These are phyloP conservation scores for Themeda triandra DNA, from an alignment of 176 grass and related monocot species.

Conservation along the genomic window DNA sequence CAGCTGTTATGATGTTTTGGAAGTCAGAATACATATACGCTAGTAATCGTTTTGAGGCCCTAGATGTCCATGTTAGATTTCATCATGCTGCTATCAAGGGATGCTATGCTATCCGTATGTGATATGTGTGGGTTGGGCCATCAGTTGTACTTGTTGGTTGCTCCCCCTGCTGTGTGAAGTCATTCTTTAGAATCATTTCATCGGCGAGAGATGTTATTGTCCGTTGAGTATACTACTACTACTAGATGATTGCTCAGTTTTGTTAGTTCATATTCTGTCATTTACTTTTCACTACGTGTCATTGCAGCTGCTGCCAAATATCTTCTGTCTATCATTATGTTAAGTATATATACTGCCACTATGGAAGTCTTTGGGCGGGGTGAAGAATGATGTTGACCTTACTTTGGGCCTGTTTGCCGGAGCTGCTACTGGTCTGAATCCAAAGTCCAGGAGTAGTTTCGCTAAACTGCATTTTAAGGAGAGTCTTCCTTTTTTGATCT, in stretches of 20 bases:
- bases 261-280: not conserved
- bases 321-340: not conserved
- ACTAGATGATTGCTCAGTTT: not conserved
- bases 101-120: not conserved
- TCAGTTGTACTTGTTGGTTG: constrained; percentile 25
- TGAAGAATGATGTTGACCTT: not conserved
- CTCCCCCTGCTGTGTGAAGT: not conserved
- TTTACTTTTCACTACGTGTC: too few relatives aligned
- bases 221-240: not conserved
- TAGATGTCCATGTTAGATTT: constrained; percentile 24
- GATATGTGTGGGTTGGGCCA: constrained; percentile 1
- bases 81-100: not conserved
- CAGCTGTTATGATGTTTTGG: constrained; percentile 16
- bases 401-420: not conserved
- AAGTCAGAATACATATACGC: constrained; percentile 21
- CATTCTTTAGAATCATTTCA: constrained; percentile 27
- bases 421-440: not conserved
- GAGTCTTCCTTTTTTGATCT: too few relatives aligned
- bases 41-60: constrained; percentile 19
- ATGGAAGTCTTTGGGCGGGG: not conserved
- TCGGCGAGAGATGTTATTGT: constrained; percentile 25
- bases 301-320: not conserved
- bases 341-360: not conserved
- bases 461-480: not conserved
- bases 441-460: not conserved